Evolutionary conservation across 1,284 basidiomycete species (phyloP).

Genomic region (Apiotrichum veenhuisii): DNA sequence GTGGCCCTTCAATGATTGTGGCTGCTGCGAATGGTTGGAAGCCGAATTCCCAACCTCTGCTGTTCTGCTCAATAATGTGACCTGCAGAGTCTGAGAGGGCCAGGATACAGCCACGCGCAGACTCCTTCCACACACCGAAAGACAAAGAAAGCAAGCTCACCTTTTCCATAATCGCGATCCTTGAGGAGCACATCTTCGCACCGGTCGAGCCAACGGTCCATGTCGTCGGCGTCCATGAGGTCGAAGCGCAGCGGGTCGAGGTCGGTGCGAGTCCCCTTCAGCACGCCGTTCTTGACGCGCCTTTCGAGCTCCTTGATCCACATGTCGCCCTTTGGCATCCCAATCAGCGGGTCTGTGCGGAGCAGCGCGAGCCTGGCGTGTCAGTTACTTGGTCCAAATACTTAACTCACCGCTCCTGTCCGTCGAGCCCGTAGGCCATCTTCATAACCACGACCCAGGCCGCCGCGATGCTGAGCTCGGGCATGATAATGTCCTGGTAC

Average conservation of each 20-base stretch:
- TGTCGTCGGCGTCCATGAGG: slow-evolving; percentile 25
- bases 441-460: slow-evolving; percentile 69
- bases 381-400: background rate
- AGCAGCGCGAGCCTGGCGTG: slow-evolving; percentile 14
- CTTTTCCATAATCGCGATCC: slow-evolving; percentile 20
- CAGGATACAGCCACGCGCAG: no score
- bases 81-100: no score
- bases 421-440: slow-evolving; percentile 77
- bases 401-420: slow-evolving; percentile 58
- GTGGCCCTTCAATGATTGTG: no score
- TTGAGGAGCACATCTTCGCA: slow-evolving; percentile 31
- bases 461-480: slow-evolving; percentile 69
- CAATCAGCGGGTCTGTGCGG: slow-evolving; percentile 55
- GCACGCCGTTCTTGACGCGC: slow-evolving; percentile 38
- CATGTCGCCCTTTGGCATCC: slow-evolving; percentile 58
- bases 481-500: slow-evolving; percentile 54
- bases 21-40: background rate
- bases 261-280: slow-evolving; percentile 11
- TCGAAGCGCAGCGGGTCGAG: slow-evolving; percentile 31
- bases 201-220: slow-evolving; percentile 34
- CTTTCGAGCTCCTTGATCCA: slow-evolving; percentile 56
- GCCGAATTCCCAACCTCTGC: no score
- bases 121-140: no score
- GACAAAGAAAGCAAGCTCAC: no score
- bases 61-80: no score